These are phyloP conservation scores for Mucor saturninus DNA, from an alignment of 371 early-diverging fungal genomes.

Conservation along the genomic window DNA sequence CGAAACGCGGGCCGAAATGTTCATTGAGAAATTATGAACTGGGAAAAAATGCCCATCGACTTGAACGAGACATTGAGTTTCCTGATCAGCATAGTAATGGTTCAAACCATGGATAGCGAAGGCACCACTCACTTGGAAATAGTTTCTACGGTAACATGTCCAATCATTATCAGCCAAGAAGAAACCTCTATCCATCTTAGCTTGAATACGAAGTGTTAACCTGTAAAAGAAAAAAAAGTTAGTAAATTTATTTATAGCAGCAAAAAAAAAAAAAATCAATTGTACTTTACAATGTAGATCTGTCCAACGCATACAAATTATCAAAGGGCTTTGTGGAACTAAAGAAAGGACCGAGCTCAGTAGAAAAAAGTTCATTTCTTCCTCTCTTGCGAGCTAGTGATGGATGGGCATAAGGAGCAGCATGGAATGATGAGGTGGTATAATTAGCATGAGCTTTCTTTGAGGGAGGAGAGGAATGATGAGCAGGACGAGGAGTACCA, in stretches of 20 bases:
- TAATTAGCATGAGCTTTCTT: constrained; percentile 30
- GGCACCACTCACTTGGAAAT: constrained; percentile 87
- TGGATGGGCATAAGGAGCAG: constrained; percentile 36
- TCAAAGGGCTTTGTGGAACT: constrained; percentile 66
- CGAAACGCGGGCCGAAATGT: constrained; percentile 78
- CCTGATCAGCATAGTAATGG: constrained; percentile 51
- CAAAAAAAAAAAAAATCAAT: neutral
- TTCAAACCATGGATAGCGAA: constrained; percentile 66
- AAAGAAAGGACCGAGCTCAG: constrained; percentile 64
- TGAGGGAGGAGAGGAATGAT: constrained; percentile 24
- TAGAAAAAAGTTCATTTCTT: constrained; percentile 42
- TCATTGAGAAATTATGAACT: constrained; percentile 69
- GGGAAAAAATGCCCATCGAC: constrained; percentile 50
- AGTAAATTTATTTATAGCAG: neutral
- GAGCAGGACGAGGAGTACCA: constrained; percentile 50
- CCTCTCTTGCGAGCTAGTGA: constrained; percentile 41
- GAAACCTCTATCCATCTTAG: constrained; percentile 82
- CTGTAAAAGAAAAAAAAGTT: constrained; percentile 16
- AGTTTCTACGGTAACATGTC: constrained; percentile 96
- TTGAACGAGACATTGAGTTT: constrained; percentile 67
- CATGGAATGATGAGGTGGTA: constrained; percentile 39
- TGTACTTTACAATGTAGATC: constrained; percentile 56
- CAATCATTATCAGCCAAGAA: constrained; percentile 82
- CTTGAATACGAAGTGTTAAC: constrained; percentile 54
- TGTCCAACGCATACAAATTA: constrained; percentile 66